These are phyloP conservation scores for Carex sylvatica DNA, from an alignment of 202 grass and related monocot genomes.

Conservation along the genomic window DNA sequence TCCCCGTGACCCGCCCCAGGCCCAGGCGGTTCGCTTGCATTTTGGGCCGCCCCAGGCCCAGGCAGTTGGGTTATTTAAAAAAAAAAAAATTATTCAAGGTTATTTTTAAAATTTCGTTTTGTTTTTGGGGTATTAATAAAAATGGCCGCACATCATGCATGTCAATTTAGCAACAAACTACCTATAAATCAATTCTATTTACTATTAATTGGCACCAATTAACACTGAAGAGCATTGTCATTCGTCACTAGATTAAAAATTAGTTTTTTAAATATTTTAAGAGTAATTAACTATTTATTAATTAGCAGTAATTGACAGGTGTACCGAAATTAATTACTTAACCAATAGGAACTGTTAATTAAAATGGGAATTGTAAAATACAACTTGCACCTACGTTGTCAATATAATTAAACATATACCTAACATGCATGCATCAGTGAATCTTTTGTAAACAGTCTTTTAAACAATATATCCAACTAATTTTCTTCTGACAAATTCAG, in stretches of 20 bases:
- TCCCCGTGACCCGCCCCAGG: no score
- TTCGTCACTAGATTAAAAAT: no score
- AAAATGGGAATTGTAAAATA: conserved; percentile 2
- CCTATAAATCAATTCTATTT: neutral
- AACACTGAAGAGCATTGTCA: neutral
- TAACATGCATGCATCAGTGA: conserved; percentile 6
- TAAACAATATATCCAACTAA: neutral
- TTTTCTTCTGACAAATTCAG: neutral
- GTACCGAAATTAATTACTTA: neutral
- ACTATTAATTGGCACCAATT: neutral
- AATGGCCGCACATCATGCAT: no score
- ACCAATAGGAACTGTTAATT: neutral
- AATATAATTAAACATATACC: neutral
- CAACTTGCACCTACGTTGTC: neutral
- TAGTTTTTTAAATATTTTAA: no score
- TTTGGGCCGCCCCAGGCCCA: no score
- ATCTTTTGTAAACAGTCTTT: neutral
- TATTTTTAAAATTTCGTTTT: no score
- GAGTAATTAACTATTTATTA: no score
- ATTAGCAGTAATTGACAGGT: no score
- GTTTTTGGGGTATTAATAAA: no score
- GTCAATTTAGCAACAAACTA: neutral
- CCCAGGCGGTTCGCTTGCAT: no score
- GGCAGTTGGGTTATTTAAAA: no score
- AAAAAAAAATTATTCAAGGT: no score